These are phyloP conservation scores for Metschnikowia drakensbergensis DNA, from an alignment of 805 yeast species.

Conservation along the genomic window DNA sequence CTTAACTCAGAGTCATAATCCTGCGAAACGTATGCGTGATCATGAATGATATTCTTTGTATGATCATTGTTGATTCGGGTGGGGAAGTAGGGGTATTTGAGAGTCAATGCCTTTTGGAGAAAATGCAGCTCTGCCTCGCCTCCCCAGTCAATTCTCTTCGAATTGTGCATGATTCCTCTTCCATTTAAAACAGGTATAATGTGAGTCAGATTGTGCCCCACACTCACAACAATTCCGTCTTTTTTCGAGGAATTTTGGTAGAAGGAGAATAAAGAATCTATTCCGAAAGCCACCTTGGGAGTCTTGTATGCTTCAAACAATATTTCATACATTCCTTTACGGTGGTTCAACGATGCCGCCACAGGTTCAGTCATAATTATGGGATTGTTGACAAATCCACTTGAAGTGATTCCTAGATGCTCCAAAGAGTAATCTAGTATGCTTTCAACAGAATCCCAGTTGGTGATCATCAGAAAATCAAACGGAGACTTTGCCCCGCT, in stretches of 20 bases:
- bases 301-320: constrained; percentile 79
- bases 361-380: constrained; percentile 75
- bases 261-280: constrained; percentile 78
- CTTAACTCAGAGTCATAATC: constrained; percentile 65
- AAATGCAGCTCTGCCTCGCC: constrained; percentile 70
- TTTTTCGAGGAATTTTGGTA: constrained; percentile 50
- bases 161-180: constrained; percentile 56
- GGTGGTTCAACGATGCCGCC: constrained; percentile 65
- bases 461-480: constrained; percentile 82
- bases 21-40: constrained; percentile 72
- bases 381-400: constrained; percentile 64
- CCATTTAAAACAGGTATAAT: constrained; percentile 80
- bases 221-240: constrained; percentile 72
- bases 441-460: constrained; percentile 88
- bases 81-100: constrained; percentile 93
- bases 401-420: constrained; percentile 63
- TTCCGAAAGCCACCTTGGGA: constrained; percentile 74
- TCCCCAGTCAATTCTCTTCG: constrained; percentile 89
- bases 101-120: constrained; percentile 55
- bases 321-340: constrained; percentile 73
- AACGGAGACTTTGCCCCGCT: constrained; percentile 73
- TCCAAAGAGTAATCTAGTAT: constrained; percentile 80
- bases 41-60: constrained; percentile 62
- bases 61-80: constrained; percentile 61
- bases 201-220: constrained; percentile 80